These are phyloP conservation scores for Oxyria digyna DNA, from an alignment of 148 eudicot genomes.

Conservation along the genomic window DNA sequence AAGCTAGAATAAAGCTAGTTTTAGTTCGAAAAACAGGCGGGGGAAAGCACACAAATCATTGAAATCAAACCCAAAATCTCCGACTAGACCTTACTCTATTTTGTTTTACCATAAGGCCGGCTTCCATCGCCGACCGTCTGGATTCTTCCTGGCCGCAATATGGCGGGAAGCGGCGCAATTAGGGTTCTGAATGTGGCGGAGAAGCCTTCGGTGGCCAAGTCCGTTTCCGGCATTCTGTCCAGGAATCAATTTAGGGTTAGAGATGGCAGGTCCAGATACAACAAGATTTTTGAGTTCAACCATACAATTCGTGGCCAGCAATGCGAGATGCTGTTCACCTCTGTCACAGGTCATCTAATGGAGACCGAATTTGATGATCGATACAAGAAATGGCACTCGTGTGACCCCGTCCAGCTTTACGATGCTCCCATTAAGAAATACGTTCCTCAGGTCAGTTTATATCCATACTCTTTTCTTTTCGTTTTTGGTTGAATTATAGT, in stretches of 20 bases:
- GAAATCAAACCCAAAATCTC: neutral
- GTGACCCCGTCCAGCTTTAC: constrained; percentile 77
- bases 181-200: constrained; percentile 90
- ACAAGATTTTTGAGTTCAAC: constrained; percentile 73
- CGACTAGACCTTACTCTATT: neutral
- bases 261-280: constrained; percentile 79
- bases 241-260: constrained; percentile 38
- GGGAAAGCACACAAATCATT: too few relatives aligned
- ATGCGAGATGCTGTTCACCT: constrained; percentile 76
- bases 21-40: too few relatives aligned
- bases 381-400: constrained; percentile 75
- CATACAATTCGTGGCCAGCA: constrained; percentile 47
- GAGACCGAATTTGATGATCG: constrained; percentile 80
- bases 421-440: constrained; percentile 57
- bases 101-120: neutral
- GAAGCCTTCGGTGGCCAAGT: constrained; percentile 96
- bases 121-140: neutral
- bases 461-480: neutral
- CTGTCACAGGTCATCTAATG: constrained; percentile 92
- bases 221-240: constrained; percentile 66
- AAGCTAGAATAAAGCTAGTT: too few relatives aligned
- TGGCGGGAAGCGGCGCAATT: constrained; percentile 37
- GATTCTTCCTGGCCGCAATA: constrained; percentile 10
- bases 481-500: neutral
- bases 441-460: constrained; percentile 45